Evolutionary conservation across 495 filamentous ascomycete genomes (phyloP).

Genomic region (Alectoria sarmentosa): DNA sequence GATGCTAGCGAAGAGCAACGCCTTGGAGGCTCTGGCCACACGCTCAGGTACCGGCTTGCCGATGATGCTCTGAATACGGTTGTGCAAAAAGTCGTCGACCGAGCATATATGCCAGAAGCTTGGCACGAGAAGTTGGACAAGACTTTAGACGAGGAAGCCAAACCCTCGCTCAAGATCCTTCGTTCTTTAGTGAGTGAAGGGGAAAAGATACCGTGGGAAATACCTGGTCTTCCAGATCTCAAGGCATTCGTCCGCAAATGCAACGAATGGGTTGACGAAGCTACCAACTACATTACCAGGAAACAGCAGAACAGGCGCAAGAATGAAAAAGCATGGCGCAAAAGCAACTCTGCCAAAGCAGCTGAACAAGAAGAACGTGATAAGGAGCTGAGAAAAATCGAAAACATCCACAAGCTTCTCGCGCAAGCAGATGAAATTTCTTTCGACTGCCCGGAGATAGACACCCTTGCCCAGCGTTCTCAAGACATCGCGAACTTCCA

Average conservation of each 20-base stretch:
- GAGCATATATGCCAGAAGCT: slow-evolving; percentile 73
- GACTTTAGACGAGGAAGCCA: slow-evolving; percentile 70
- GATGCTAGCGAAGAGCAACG: slow-evolving; percentile 52
- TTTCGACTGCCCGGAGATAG: slow-evolving; percentile 93
- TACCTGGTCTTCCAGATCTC: slow-evolving; percentile 75
- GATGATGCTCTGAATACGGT: slow-evolving; percentile 59
- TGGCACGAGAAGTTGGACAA: slow-evolving; percentile 91
- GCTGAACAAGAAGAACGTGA: slow-evolving; percentile 85
- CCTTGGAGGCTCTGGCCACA: slow-evolving; percentile 56
- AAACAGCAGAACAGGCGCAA: slow-evolving; percentile 99
- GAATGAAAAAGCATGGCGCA: slow-evolving; percentile 88
- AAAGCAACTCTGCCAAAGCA: slow-evolving; percentile 59
- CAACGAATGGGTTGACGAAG: slow-evolving; percentile 98
- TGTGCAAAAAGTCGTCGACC: slow-evolving; percentile 75
- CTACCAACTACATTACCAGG: slow-evolving; percentile 90
- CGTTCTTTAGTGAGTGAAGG: slow-evolving; percentile 84
- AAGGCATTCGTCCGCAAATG: slow-evolving; percentile 87
- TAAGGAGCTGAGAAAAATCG: slow-evolving; percentile 80
- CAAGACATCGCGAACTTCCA: slow-evolving; percentile 85
- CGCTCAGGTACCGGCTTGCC: slow-evolving; percentile 65
- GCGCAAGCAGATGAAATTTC: slow-evolving; percentile 78
- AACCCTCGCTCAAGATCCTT: slow-evolving; percentile 78
- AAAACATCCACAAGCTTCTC: slow-evolving; percentile 81
- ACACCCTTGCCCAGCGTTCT: slow-evolving; percentile 76
- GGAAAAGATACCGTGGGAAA: slow-evolving; percentile 92